These are phyloP conservation scores for Botrytis hyacinthi DNA, from an alignment of 2,329 filamentous ascomycete species.

Conservation along the genomic window DNA sequence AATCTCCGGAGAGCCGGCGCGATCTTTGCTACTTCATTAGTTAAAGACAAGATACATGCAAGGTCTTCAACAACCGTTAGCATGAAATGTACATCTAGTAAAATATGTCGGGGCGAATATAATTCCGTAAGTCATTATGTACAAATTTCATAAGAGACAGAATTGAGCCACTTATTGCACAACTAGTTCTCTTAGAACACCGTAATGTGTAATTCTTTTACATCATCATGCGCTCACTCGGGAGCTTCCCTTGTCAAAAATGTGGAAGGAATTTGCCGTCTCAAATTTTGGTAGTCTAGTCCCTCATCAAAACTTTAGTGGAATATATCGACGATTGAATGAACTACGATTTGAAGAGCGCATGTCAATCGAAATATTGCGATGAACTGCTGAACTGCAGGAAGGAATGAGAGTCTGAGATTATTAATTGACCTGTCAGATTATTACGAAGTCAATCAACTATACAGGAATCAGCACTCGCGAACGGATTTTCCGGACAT, in stretches of 20 bases:
- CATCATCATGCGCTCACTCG: background rate
- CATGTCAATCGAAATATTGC: background rate
- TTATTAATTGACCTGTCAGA: background rate
- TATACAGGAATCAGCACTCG: background rate
- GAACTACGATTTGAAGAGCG: background rate
- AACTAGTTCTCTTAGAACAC: background rate
- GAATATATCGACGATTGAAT: background rate
- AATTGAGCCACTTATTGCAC: background rate
- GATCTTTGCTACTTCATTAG: background rate
- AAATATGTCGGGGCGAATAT: background rate
- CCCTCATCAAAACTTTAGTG: conserved; percentile 3
- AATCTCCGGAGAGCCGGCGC: background rate
- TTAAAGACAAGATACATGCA: background rate
- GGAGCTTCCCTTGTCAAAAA: conserved; percentile 4
- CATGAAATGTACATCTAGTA: background rate
- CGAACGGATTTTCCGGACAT: background rate
- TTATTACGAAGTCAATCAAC: background rate
- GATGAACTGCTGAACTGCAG: background rate
- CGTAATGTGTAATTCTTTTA: conserved; percentile 2
- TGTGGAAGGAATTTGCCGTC: conserved; percentile 10
- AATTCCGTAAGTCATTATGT: background rate
- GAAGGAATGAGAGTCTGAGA: background rate
- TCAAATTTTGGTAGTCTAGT: background rate
- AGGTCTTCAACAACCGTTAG: background rate
- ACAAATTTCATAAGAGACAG: background rate